Percentiles rank a stretch among this genome's conserved stretches.
Evolutionary conservation across 202 grass and related monocot genomes (phyloP).

Genomic region (Miscanthus sacchariflorus): DNA sequence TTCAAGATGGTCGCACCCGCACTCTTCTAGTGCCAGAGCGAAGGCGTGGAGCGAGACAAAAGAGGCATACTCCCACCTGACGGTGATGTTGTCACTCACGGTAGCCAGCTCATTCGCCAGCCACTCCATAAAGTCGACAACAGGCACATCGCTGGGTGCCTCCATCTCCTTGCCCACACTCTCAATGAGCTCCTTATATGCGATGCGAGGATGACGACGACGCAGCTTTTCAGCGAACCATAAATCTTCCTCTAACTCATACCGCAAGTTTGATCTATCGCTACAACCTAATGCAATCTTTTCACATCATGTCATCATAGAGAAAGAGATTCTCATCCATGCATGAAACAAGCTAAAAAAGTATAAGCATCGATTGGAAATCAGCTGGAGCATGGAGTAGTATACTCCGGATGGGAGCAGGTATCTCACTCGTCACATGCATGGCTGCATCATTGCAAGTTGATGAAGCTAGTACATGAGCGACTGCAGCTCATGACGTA

Average conservation of each 20-base stretch:
- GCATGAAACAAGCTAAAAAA: background rate
- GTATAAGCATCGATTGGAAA: background rate
- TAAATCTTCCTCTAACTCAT: slow-evolving; percentile 34
- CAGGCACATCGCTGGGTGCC: too few species aligned
- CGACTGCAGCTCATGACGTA: background rate
- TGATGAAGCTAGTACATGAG: background rate
- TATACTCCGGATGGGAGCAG: background rate
- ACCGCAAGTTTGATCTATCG: background rate
- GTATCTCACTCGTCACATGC: background rate
- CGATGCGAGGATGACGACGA: background rate
- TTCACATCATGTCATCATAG: background rate
- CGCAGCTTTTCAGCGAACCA: slow-evolving; percentile 26
- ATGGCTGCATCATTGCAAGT: background rate
- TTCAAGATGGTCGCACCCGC: too few species aligned
- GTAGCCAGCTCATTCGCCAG: too few species aligned
- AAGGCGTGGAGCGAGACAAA: too few species aligned
- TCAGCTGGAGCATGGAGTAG: background rate
- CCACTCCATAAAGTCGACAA: too few species aligned
- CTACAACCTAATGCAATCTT: slow-evolving; percentile 17
- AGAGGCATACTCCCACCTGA: too few species aligned
- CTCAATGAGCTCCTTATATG: too few species aligned
- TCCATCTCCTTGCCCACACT: too few species aligned
- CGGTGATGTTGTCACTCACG: too few species aligned
- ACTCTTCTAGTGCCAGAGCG: too few species aligned
- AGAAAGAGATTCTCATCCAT: slow-evolving; percentile 6